Evolutionary conservation across 176 grass and related monocot species (phyloP).

Genomic region (Elymus sibiricus): DNA sequence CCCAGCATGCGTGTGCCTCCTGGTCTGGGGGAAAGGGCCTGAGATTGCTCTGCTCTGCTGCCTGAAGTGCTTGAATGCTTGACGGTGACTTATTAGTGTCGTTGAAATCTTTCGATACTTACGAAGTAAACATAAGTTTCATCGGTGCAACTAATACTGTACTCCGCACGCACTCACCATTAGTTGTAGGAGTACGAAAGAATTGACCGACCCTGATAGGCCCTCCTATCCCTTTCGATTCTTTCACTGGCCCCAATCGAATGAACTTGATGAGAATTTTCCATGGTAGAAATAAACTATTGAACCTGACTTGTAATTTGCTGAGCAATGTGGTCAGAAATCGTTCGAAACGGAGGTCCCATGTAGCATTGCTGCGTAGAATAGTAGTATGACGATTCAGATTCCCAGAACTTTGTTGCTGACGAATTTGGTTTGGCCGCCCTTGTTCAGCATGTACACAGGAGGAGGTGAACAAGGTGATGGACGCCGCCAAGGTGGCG

Average conservation of each 20-base stretch:
- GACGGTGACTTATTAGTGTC: neutral
- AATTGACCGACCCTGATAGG: neutral
- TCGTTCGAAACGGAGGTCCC: neutral
- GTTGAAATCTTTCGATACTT: slow-evolving; percentile 19
- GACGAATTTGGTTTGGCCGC: neutral
- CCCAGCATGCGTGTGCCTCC: neutral
- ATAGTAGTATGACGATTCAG: neutral
- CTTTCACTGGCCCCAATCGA: neutral
- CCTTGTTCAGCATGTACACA: slow-evolving; percentile 77
- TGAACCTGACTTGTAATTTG: neutral
- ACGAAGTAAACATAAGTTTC: slow-evolving; percentile 14
- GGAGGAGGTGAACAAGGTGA: slow-evolving; percentile 98
- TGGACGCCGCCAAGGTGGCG: slow-evolving; percentile 71
- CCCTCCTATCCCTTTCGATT: neutral
- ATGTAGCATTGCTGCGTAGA: neutral
- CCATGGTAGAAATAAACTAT: neutral
- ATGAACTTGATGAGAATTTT: neutral
- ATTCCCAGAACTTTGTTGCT: neutral
- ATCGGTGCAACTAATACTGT: slow-evolving; percentile 22
- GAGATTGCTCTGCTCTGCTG: neutral
- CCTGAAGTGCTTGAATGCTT: neutral
- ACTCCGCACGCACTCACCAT: slow-evolving; percentile 6
- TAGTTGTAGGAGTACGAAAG: neutral
- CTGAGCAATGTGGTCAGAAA: neutral
- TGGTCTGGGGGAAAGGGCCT: too few species aligned